phyloP scores from a whole-genome alignment of 2,329 filamentous ascomycete species.

The Fusarium armeniacum region DNA sequence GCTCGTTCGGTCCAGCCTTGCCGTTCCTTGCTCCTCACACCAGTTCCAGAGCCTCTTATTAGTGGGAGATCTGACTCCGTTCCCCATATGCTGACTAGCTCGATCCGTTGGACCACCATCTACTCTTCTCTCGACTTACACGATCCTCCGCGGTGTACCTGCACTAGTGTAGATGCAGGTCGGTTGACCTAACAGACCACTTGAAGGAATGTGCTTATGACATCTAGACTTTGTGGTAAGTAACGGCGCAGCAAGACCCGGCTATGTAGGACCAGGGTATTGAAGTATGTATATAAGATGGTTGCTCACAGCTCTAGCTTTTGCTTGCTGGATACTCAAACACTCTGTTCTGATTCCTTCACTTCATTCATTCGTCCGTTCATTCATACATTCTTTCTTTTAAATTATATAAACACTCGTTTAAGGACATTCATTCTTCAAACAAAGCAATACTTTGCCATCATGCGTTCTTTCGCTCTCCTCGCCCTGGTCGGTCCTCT shows the following conservation, averaged over 20 bases:
- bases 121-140: constrained; percentile 30
- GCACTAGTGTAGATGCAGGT: constrained; percentile 23
- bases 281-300: constrained; percentile 36
- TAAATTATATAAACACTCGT: constrained; percentile 25
- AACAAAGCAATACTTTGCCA: constrained; percentile 24
- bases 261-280: constrained; percentile 1
- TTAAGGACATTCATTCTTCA: constrained; percentile 37
- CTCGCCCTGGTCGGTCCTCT: constrained; percentile 45
- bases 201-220: constrained; percentile 33
- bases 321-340: constrained; percentile 10
- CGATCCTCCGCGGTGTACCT: constrained; percentile 25
- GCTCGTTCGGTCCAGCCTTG: constrained; percentile 42
- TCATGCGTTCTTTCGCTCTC: constrained; percentile 46
- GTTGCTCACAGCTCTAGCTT: background rate
- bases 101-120: constrained; percentile 41
- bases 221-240: constrained; percentile 2
- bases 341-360: constrained; percentile 31
- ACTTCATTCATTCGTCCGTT: constrained; percentile 31
- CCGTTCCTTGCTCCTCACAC: constrained; percentile 42
- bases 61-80: constrained; percentile 48
- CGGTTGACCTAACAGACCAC: constrained; percentile 31
- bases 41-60: constrained; percentile 39
- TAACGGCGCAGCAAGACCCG: constrained; percentile 11
- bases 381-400: constrained; percentile 2
- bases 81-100: constrained; percentile 37